Evolutionary conservation across 176 grass and related monocot genomes (phyloP).

Genomic region (Cenchrus americanus): DNA sequence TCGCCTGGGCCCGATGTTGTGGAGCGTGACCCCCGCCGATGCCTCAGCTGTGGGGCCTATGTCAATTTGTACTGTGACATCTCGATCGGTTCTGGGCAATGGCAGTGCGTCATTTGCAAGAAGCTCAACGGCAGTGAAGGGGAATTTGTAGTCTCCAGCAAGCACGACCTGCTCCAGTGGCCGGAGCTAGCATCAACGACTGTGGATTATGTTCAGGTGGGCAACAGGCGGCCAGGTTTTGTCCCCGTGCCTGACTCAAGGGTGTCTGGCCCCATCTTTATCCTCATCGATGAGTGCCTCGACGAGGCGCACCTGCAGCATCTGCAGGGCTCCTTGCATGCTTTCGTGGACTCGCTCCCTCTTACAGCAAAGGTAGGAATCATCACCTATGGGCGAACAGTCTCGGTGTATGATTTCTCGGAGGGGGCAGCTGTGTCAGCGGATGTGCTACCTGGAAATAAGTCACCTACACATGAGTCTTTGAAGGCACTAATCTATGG

Average conservation of each 20-base stretch:
- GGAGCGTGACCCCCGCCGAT: conserved; percentile 67
- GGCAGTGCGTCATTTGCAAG: conserved; percentile 94
- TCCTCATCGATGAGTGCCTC: conserved; percentile 91
- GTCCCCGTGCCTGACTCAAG: conserved; percentile 69
- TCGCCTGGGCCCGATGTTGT: conserved; percentile 68
- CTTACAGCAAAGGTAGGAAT: conserved; percentile 76
- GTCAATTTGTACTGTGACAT: conserved; percentile 84
- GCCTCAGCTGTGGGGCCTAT: conserved; percentile 85
- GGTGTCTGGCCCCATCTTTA: conserved; percentile 78
- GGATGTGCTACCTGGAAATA: conserved; percentile 82
- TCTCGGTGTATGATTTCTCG: conserved; percentile 98
- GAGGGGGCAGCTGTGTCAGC: conserved; percentile 76
- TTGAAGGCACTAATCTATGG: conserved; percentile 88
- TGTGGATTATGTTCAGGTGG: conserved; percentile 80
- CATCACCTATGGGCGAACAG: conserved; percentile 85
- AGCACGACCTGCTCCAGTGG: conserved; percentile 78
- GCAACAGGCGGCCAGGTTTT: conserved; percentile 75
- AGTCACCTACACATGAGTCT: conserved; percentile 76
- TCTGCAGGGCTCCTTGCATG: conserved; percentile 97
- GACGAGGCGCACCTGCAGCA: conserved; percentile 91
- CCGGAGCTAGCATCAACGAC: conserved; percentile 65
- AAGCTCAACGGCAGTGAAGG: conserved; percentile 81
- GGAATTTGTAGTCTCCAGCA: conserved; percentile 76
- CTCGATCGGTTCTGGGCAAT: conserved; percentile 67
- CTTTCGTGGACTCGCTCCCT: conserved; percentile 87